These are phyloP conservation scores for Alternaria sp. DNA, from an alignment of 2,329 filamentous ascomycete genomes.

Conservation along the genomic window DNA sequence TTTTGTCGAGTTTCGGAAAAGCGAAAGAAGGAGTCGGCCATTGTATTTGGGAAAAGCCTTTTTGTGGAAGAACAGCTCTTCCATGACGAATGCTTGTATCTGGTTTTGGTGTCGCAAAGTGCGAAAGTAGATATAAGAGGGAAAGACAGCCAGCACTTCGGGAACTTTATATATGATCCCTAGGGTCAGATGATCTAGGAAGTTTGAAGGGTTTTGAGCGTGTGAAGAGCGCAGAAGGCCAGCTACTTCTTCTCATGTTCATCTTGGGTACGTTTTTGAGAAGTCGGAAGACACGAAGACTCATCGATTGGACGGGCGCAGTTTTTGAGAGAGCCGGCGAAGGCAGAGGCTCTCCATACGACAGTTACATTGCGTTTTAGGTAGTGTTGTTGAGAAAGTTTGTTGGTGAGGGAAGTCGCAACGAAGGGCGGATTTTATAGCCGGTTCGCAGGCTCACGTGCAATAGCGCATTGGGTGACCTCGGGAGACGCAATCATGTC, in stretches of 20 bases:
- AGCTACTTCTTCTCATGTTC: accelerated
- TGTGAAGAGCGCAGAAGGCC: background rate
- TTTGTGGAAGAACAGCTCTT: too few species aligned
- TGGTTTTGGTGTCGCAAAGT: background rate
- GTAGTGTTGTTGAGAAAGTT: background rate
- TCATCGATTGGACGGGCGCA: accelerated
- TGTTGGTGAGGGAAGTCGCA: background rate
- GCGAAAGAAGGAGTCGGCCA: background rate
- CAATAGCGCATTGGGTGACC: background rate
- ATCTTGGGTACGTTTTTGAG: background rate
- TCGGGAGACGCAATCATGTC: background rate
- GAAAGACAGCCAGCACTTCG: background rate
- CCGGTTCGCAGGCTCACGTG: background rate
- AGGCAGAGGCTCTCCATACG: accelerated
- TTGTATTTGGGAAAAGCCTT: too few species aligned
- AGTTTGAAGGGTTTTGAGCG: background rate
- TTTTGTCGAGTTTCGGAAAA: background rate
- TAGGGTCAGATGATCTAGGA: background rate
- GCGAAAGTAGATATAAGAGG: accelerated
- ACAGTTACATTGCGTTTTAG: accelerated
- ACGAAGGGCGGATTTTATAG: background rate
- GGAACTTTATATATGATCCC: background rate
- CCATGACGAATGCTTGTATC: too few species aligned
- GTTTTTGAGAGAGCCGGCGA: background rate
- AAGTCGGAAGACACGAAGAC: background rate